Percentiles rank a stretch among this genome's conserved stretches.
These are phyloP conservation scores for Bretschneidera sinensis DNA, from an alignment of 345 rosid species.

Conservation along the genomic window DNA sequence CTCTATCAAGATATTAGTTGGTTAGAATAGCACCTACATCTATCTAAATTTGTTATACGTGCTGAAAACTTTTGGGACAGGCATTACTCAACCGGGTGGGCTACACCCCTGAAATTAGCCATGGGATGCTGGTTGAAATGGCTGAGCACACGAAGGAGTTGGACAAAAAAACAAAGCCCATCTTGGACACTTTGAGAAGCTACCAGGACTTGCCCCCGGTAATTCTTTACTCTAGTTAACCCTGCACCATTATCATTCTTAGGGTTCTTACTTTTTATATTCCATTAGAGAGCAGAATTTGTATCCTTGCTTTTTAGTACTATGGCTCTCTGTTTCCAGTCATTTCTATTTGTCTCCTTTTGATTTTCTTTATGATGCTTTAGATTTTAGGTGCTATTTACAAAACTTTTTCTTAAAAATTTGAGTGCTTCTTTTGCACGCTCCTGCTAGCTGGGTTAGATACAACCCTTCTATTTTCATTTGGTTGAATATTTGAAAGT, in stretches of 20 bases:
- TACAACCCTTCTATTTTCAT: no score
- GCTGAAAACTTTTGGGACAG: conserved; percentile 29
- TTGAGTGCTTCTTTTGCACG: no score
- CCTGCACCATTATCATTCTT: background rate
- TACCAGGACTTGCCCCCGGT: conserved; percentile 98
- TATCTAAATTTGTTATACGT: no score
- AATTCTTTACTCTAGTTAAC: conserved; percentile 13
- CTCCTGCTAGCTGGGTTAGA: no score
- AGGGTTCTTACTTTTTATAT: background rate
- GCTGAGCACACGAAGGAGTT: conserved; percentile 79
- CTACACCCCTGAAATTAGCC: conserved; percentile 83
- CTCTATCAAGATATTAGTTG: background rate
- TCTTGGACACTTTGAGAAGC: conserved; percentile 82
- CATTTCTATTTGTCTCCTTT: no score
- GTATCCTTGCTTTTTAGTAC: no score
- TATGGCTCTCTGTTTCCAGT: no score
- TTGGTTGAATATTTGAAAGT: no score
- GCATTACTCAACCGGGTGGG: conserved; percentile 84
- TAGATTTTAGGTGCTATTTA: no score
- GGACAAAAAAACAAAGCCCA: conserved; percentile 89
- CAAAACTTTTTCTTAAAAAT: no score
- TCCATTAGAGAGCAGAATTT: background rate
- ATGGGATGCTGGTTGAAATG: conserved; percentile 81
- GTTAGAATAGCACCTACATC: background rate
- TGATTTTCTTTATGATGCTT: no score